Evolutionary conservation across 164 flowering plant species (phyloP).

Genomic region (Dillenia turbinata): DNA sequence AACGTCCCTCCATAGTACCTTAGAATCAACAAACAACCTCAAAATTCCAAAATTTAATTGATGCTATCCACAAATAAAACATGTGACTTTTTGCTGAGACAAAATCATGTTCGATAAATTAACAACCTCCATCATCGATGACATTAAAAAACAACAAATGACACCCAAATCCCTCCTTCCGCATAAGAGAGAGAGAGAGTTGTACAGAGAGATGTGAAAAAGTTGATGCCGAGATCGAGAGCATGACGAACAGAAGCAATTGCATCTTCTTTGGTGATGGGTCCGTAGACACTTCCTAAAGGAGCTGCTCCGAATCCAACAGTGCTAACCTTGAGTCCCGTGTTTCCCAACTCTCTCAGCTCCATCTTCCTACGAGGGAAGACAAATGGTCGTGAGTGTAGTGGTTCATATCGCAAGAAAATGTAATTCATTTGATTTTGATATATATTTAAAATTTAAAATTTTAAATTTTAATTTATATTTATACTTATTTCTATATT

Average conservation of each 20-base stretch:
- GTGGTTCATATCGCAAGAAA: too few species aligned
- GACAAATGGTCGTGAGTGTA: too few species aligned
- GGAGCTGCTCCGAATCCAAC: constrained; percentile 99
- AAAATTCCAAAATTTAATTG: too few species aligned
- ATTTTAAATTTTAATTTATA: too few species aligned
- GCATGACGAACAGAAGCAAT: constrained; percentile 72
- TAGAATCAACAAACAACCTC: neutral
- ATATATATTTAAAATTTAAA: too few species aligned
- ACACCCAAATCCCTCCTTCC: too few species aligned
- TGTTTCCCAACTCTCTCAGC: constrained; percentile 62
- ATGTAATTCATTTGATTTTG: too few species aligned
- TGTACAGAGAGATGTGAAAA: constrained; percentile 98
- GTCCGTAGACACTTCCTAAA: constrained; percentile 82
- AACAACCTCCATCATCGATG: neutral
- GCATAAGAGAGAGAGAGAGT: neutral
- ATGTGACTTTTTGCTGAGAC: too few species aligned
- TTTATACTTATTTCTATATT: too few species aligned
- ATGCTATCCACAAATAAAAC: too few species aligned
- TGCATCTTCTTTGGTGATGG: constrained; percentile 68
- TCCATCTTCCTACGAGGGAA: too few species aligned
- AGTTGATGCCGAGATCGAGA: constrained; percentile 81
- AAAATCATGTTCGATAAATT: neutral
- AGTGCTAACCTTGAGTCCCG: constrained; percentile 75
- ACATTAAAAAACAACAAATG: neutral
- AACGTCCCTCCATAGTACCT: constrained; percentile 90